Conservation (phyloP, 352 stramenopile species). For the Detonula confervacea region DNA sequence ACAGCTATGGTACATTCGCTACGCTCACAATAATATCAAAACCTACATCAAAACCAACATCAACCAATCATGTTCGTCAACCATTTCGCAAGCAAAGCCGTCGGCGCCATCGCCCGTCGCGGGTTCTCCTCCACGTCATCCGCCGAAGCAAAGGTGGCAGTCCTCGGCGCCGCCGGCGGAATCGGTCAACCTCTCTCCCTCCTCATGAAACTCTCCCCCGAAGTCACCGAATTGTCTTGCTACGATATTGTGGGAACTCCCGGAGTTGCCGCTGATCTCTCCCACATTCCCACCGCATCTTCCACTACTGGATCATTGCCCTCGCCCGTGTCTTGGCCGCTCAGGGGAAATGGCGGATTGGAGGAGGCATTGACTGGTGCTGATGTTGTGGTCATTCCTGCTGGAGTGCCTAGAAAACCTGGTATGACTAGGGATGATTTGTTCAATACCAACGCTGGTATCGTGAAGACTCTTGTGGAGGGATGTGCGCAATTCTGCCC, state of each 20-base stretch:
- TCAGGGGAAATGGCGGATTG: conserved; percentile 84
- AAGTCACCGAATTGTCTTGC: conserved; percentile 95
- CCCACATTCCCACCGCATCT: conserved; percentile 89
- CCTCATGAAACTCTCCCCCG: conserved; percentile 95
- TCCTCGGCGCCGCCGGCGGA: conserved; percentile 93
- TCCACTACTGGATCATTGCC: conserved; percentile 71
- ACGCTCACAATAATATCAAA: too few relatives aligned
- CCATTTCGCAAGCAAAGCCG: conserved; percentile 20
- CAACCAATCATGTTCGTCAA: conserved; percentile 41
- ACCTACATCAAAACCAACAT: neutral
- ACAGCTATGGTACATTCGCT: too few relatives aligned
- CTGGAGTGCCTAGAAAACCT: conserved; percentile 98
- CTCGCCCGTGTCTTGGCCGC: conserved; percentile 69
- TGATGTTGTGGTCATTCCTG: conserved; percentile 99
- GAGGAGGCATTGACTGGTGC: conserved; percentile 79
- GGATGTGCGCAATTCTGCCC: conserved; percentile 95
- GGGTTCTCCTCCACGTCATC: conserved; percentile 55
- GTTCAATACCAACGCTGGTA: conserved; percentile 92
- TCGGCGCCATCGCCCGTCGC: neutral
- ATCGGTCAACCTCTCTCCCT: conserved; percentile 99
- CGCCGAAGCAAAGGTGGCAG: conserved; percentile 75
- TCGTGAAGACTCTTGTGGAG: conserved; percentile 95
- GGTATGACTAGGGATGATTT: conserved; percentile 86
- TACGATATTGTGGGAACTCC: conserved; percentile 99
- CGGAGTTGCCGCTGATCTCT: conserved; percentile 96